Evolutionary conservation across 1,284 basidiomycete genomes (phyloP).

Genomic region (Leccinum pachyderme): DNA sequence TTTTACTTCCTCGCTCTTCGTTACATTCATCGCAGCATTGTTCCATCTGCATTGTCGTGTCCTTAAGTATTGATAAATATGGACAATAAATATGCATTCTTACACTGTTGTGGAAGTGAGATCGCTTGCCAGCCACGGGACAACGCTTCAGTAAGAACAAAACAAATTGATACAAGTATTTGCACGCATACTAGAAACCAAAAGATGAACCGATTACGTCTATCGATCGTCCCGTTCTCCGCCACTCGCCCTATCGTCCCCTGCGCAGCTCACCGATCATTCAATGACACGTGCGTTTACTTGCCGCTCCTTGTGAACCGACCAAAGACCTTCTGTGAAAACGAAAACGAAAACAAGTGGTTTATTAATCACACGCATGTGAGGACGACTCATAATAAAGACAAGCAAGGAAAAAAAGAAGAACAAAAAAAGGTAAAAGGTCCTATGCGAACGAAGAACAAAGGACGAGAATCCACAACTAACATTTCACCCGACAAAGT

Average conservation of each 20-base stretch:
- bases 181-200: not conserved
- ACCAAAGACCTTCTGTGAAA: conserved; percentile 30
- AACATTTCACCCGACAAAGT: not conserved
- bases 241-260: not conserved
- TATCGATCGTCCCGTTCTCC: not conserved
- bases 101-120: not conserved
- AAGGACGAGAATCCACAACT: not conserved
- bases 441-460: not conserved
- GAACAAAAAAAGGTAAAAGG: not conserved
- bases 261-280: not conserved
- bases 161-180: not conserved
- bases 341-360: not conserved
- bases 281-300: conserved; percentile 9
- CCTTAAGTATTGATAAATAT: conserved; percentile 26
- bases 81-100: conserved; percentile 11
- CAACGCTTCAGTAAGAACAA: not conserved
- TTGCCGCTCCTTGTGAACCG: conserved; percentile 25
- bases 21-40: not conserved
- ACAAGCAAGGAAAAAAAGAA: not conserved
- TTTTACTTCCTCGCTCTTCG: not conserved
- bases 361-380: conserved; percentile 28
- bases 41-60: conserved; percentile 1
- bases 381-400: conserved; percentile 3
- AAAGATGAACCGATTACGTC: not conserved
- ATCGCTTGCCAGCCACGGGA: not conserved